These are phyloP conservation scores for Vitis rotundifolia DNA, from an alignment of 164 flowering plant species.

Conservation along the genomic window DNA sequence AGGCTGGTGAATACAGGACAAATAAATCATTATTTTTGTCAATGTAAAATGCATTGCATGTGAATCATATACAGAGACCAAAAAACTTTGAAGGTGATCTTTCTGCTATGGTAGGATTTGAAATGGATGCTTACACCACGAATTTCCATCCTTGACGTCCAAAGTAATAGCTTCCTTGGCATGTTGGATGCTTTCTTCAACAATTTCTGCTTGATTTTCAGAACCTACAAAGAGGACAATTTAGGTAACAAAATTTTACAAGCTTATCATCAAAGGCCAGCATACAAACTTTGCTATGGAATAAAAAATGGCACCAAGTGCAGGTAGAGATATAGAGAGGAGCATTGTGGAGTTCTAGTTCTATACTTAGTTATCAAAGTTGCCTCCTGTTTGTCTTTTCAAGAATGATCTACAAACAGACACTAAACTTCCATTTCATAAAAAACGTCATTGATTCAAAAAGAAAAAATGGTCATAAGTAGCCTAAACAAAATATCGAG, in stretches of 20 bases:
- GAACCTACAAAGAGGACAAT: conserved; percentile 35
- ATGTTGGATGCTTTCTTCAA: conserved; percentile 83
- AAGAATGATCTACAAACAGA: not conserved
- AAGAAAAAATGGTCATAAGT: too few species aligned
- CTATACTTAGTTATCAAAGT: not conserved
- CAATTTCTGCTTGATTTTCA: conserved; percentile 60
- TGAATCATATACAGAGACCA: not conserved
- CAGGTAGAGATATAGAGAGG: not conserved
- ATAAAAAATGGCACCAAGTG: not conserved
- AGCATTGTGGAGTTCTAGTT: not conserved
- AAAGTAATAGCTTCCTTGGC: conserved; percentile 85
- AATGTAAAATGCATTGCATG: not conserved
- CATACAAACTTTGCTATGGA: not conserved
- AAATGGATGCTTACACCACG: conserved; percentile 76
- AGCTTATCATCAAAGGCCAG: not conserved
- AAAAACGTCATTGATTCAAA: too few species aligned
- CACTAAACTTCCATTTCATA: too few species aligned
- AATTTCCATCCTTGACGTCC: conserved; percentile 90
- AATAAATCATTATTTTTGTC: not conserved
- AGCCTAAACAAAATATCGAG: too few species aligned
- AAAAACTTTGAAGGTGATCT: not conserved
- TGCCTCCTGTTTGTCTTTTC: not conserved
- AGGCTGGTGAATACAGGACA: not conserved
- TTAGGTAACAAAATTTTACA: not conserved
- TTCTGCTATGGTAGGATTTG: not conserved